These are phyloP conservation scores for Papiliotrema terrestris DNA, from an alignment of 1,284 basidiomycete genomes.

Conservation along the genomic window DNA sequence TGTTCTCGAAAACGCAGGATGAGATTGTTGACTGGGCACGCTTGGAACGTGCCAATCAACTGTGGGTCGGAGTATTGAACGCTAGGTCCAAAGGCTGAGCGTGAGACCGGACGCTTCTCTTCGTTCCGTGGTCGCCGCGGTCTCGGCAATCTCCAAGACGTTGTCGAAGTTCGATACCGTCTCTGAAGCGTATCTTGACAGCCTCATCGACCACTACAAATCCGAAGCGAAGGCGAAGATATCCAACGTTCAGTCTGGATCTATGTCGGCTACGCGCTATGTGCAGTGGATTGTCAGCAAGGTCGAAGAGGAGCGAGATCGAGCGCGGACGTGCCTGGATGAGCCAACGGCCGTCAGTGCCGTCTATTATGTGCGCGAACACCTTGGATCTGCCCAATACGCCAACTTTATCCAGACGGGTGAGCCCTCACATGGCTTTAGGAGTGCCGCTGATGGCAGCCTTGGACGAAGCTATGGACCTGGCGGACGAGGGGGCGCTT, in stretches of 20 bases:
- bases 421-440: conserved; percentile 54
- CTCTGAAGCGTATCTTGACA: conserved; percentile 23
- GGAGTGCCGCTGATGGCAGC: conserved; percentile 49
- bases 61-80: background rate
- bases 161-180: conserved; percentile 23
- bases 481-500: conserved; percentile 55
- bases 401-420: conserved; percentile 22
- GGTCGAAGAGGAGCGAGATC: conserved; percentile 27
- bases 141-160: conserved; percentile 17
- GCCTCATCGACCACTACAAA: conserved; percentile 23
- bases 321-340: conserved; percentile 18
- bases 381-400: conserved; percentile 18
- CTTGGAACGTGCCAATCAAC: conserved; percentile 52
- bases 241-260: conserved; percentile 15
- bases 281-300: conserved; percentile 33
- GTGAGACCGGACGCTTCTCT: conserved; percentile 8
- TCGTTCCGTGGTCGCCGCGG: conserved; percentile 14
- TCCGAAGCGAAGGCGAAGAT: conserved; percentile 9
- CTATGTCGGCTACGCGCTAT: conserved; percentile 23
- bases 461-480: conserved; percentile 59
- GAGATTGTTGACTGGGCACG: conserved; percentile 63
- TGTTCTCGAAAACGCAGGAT: conserved; percentile 53
- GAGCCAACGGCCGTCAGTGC: conserved; percentile 9
- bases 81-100: no score
- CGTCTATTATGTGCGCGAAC: conserved; percentile 10